These are phyloP conservation scores for Pleurotus giganteus DNA, from an alignment of 768 basidiomycete species.

Conservation along the genomic window DNA sequence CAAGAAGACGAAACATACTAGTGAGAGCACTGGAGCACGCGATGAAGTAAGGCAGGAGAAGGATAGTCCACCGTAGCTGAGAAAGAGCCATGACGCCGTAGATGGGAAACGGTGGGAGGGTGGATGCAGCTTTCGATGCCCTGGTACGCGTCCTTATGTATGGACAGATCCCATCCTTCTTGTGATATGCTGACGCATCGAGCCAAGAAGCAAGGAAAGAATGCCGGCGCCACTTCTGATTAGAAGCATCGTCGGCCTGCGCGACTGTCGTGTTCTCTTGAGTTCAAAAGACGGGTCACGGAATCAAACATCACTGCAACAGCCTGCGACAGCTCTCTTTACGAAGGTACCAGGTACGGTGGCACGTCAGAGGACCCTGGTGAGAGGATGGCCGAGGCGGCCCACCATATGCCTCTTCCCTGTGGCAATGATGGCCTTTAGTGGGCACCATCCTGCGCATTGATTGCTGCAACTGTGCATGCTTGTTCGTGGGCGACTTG, in stretches of 20 bases:
- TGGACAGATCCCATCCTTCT: not conserved
- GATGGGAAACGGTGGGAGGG: not conserved
- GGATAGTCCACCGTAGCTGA: slow-evolving; percentile 2
- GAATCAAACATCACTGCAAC: not conserved
- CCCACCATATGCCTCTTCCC: not conserved
- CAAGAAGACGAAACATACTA: not conserved
- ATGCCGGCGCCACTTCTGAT: not conserved
- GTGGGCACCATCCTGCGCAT: not conserved
- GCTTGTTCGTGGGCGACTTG: not conserved
- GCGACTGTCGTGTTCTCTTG: not conserved
- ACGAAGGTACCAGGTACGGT: slow-evolving; percentile 5
- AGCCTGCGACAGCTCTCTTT: no score
- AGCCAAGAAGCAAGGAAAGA: not conserved
- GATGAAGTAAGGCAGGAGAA: slow-evolving; percentile 6
- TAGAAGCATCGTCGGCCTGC: not conserved
- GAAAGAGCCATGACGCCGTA: slow-evolving; percentile 1
- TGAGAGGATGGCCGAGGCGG: not conserved
- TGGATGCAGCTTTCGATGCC: not conserved
- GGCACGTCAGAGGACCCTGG: not conserved
- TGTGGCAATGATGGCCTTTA: slow-evolving; percentile 4
- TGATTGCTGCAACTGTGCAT: not conserved
- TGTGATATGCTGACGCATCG: not conserved
- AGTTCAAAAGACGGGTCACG: not conserved
- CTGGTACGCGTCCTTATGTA: not conserved
- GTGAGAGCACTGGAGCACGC: not conserved